Base-by-base conservation (phyloP, 345 rosid genomes). In the Garcia nutans region DNA sequence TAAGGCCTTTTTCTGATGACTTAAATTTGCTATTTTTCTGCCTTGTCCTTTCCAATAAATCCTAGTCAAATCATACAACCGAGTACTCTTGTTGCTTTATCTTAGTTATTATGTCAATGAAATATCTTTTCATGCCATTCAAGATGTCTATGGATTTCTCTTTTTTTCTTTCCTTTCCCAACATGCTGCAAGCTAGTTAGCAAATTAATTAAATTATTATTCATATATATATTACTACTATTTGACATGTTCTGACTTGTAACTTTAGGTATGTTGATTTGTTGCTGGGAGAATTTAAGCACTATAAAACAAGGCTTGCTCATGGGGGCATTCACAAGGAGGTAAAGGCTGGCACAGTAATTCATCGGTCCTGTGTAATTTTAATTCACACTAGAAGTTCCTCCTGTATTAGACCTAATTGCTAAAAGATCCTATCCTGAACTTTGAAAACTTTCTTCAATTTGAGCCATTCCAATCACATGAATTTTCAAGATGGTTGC, bases 221-320 rank as follows among this genome's bases (percentile, higher is more conserved):
- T 17, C 23, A 75, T n/a, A 9, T 15, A 19, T 57, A 26, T 45
- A 44, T 1, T 59, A 8, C 73, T 59, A 19, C 41, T 69, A 59
- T 50, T 47, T 66, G 54, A 49, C 52, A 41, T 23, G 68, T 13
- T 64, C n/a, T 23, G 65, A 70, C 56, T 70, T 65, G 20, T 68
- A 24, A 72, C 82, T 33, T 65, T 78, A 96, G 98, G 90, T 96
- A 96, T 72, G 97, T 96, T 80, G 99, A 96, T 86, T 83, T 96
- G 76, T 79, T 96, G 85, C 81, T 96, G 84, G 99, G 97, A 82
- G 99, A 96, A 78, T 93, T 96, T 76, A 96, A 89, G 85, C 93
- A 89, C 86, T 96, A 93, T 74, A 89, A 87, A 87, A 92, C 98
- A 68, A 89, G 97, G 94, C 92, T 96, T 80, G 88, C 90, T 81